Evolutionary conservation across 2,329 filamentous ascomycete species (phyloP), one percentile per base, ranked within the genome.

Genomic region (Clonostachys sp.): DNA sequence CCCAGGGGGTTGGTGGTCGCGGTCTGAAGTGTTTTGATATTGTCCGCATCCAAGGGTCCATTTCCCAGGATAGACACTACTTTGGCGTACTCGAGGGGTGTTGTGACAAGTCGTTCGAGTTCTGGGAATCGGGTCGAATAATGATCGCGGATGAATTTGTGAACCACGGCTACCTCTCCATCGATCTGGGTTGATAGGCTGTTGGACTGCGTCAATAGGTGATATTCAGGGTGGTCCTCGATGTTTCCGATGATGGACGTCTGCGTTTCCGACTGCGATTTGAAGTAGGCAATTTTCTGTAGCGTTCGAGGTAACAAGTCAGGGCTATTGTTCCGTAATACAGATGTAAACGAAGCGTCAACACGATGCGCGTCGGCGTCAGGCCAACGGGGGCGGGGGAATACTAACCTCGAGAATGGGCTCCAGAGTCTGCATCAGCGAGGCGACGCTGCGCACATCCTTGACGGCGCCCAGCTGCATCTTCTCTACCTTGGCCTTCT

Each of bases 91-190:
- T 96, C 90, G 45, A 97, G 78, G 2, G 94, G 91, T 58, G 92
- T 96, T 48, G 89, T 90, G 50, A 99, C 86, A 34, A 99, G 80
- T 17, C 80, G 80, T 66, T 99, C 94, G 39, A 99, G 80, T 67
- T 96, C 92, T 0, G 94, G 92, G 60, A 97, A 99, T 51, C 92
- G 83, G 16, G 87, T 79, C 10, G 91, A 96, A 71, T 99, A 99
- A 68, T 96, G 90, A 60, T 99, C 94, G 60, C 92, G 83, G 50
- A 96, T 90, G 66, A 90, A 95, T 70, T 99, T 99, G 75, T 99
- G 94, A 18, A 97, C 89, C 8, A 94, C 80, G 34, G 88, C 87
- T 42, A 97, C 88, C 66, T 97, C 92, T 61, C 89, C 89, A 56
- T 96, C 91, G 55, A 97, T 96, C 53, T 88, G 87, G 6, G 92